Percentiles rank a stretch among this genome's conserved stretches.
phyloP scores from a whole-genome alignment of 495 filamentous ascomycete species.

The Hyphodiscus hymeniophilus region DNA sequence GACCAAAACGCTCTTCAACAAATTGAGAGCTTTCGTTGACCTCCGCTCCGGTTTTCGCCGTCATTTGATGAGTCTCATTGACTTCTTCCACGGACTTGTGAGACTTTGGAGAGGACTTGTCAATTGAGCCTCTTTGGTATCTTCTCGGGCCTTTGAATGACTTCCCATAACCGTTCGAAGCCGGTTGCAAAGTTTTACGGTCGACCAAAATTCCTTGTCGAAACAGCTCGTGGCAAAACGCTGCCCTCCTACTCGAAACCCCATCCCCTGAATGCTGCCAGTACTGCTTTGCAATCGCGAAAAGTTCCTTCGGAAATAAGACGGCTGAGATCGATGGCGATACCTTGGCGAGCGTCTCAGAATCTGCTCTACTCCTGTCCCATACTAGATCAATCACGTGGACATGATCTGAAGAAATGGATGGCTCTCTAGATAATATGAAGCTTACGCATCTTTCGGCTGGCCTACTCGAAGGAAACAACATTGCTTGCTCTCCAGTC shows the following conservation, averaged over 20 bases:
- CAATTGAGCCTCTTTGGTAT: slow-evolving; percentile 59
- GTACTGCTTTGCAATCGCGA: slow-evolving; percentile 71
- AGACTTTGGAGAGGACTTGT: slow-evolving; percentile 19
- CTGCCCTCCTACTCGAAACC: slow-evolving; percentile 81
- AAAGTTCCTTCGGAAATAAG: slow-evolving; percentile 57
- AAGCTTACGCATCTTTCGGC: slow-evolving; percentile 67
- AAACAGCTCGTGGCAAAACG: slow-evolving; percentile 73
- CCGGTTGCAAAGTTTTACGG: slow-evolving; percentile 27
- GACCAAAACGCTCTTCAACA: slow-evolving; percentile 89
- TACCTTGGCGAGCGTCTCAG: slow-evolving; percentile 34
- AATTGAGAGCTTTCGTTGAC: slow-evolving; percentile 58
- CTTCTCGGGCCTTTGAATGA: slow-evolving; percentile 57
- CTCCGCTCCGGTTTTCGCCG: slow-evolving; percentile 12
- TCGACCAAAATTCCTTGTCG: slow-evolving; percentile 61
- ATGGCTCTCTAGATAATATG: slow-evolving; percentile 47
- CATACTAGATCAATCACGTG: slow-evolving; percentile 58
- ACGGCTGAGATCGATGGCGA: slow-evolving; percentile 55
- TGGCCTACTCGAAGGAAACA: slow-evolving; percentile 65
- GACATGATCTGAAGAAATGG: slow-evolving; percentile 40
- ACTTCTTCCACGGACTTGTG: not conserved
- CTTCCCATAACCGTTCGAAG: slow-evolving; percentile 26
- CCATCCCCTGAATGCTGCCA: slow-evolving; percentile 98
- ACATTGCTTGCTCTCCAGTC: slow-evolving; percentile 57
- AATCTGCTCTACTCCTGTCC: slow-evolving; percentile 39
- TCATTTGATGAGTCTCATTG: not conserved